Base-by-base conservation (phyloP, 2,329 filamentous ascomycete genomes). In the Didymella keratinophila region DNA sequence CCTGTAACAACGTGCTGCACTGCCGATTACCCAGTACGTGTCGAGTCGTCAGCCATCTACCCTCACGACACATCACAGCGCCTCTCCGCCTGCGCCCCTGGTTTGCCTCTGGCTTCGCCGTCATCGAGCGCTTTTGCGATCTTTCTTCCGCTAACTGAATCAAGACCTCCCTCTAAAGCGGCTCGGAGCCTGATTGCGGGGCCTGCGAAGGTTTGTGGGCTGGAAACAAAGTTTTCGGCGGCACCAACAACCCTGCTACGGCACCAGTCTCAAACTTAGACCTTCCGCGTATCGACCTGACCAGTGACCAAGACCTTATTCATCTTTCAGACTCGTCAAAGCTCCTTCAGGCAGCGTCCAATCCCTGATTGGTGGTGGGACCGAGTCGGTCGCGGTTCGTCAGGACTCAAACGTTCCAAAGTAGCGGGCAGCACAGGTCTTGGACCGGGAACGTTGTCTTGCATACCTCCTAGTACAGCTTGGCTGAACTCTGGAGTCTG, bases 241-340 rank as follows among this genome's bases (percentile, higher is more conserved):
- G 10, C 27, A 63, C 61, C 67, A 70, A 62, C 66, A 71, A 67
- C 72, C 72, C 71, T 75, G 72, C 66, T 68, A 72, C 74, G 63
- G 68, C 72, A 70, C 68, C 71, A 72, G 71, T 74, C 74, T 72
- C 72, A 74, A 72, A 71, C 68, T 71, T 68, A 69, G 64, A 61
- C 65, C 67, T 68, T 68, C 65, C 56, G 58, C 56, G 56, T 44
- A 51, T 46, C 56, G 46, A 58, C 50, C 50, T 53, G 45, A 44
- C 39, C 37, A 49, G 50, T 55, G 39, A 50, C 46, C 34, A 53
- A 50, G 62, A 47, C 65, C 64, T 72, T 74, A 69, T 69, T 70
- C 68, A 64, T 69, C 60, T 68, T 64, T 68, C 62, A 65, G 68
- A 44, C 66, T 63, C 44, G 30, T 67, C 66, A 66, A 64, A 46